Percentiles rank a stretch among this genome's conserved stretches.
Evolutionary conservation across 2,329 filamentous ascomycete genomes (phyloP).

Genomic region (Annulohypoxylon truncatum): DNA sequence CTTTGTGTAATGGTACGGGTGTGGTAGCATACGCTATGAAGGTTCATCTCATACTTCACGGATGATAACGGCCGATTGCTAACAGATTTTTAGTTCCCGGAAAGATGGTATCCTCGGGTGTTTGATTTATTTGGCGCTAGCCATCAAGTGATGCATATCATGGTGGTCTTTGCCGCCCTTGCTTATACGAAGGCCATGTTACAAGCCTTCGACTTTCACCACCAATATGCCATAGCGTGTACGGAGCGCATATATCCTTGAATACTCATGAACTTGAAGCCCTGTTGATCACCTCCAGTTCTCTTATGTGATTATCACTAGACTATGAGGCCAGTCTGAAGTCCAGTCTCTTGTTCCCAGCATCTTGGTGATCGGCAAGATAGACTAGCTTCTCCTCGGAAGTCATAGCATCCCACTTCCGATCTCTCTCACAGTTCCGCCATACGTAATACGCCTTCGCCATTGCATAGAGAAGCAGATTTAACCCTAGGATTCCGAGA

Average conservation of each 20-base stretch:
- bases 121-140: conserved; percentile 61
- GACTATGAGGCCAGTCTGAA: conserved; percentile 53
- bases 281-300: not conserved
- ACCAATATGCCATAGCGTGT: conserved; percentile 26
- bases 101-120: conserved; percentile 55
- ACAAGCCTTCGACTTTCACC: conserved; percentile 51
- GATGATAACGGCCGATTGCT: not conserved
- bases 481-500: conserved; percentile 61
- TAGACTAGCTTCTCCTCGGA: conserved; percentile 62
- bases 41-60: conserved; percentile 31
- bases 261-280: not conserved
- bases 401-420: conserved; percentile 60
- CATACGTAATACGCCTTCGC: conserved; percentile 64
- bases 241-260: not conserved
- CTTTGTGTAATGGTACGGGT: conserved; percentile 54
- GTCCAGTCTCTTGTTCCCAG: conserved; percentile 59
- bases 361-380: conserved; percentile 55
- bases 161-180: conserved; percentile 57
- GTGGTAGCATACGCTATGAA: conserved; percentile 53
- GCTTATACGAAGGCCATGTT: conserved; percentile 52
- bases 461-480: conserved; percentile 61
- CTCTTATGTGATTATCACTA: not conserved
- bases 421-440: conserved; percentile 59
- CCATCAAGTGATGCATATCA: conserved; percentile 62
- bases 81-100: conserved; percentile 53